Base-by-base conservation (phyloP, 2,329 filamentous ascomycete genomes). In the Didymella lethalis region DNA sequence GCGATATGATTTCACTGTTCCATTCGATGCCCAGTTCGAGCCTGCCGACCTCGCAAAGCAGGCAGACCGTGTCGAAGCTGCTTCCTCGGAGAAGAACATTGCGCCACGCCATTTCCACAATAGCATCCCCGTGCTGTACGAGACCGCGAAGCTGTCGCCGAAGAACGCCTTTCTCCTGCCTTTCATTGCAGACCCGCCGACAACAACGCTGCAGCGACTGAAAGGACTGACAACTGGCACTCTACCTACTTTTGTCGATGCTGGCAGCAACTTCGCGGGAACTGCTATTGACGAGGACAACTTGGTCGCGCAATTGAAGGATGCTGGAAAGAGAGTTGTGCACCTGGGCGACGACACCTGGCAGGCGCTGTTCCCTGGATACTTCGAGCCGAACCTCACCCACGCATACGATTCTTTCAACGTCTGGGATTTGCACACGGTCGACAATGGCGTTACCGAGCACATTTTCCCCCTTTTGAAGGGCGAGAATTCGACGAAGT, bases 311-410 rank as follows among this genome's bases (percentile, higher is more conserved):
- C 89, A 91, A 69, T 69, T 91, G 61, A 83, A 81, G 55, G 80
- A 83, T 67, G 85, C 86, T 16, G 87, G 87, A 34, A 90, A 92
- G 82, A 91, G 85, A 64, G 86, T 99, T 66, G 95, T 93, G 6
- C 96, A 99, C 71, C 81, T 99, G 36, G 95, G 95, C n/a, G 95
- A 99, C 75, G 94, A 99, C 78, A 99, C 95, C 4, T 99, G 95
- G 95, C 91, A 93, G 65, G 85, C 92, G 43, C 82, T 99, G 16
- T 99, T 98, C 74, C 95, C 95, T 0, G 91, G 85, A n/a, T 93
- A 96, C 76, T 99, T 99, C 70, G 89, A 97, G 75, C 81, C 88
- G 8, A 90, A 94, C 56, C 86, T 97, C 56, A 97, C 93, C 67
- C 87, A 84, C 67, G 87, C 95, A 0, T 99, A 97, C 76, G 94